Evolutionary conservation across 148 eudicot species (phyloP).

Genomic region (Spergularia marina): DNA sequence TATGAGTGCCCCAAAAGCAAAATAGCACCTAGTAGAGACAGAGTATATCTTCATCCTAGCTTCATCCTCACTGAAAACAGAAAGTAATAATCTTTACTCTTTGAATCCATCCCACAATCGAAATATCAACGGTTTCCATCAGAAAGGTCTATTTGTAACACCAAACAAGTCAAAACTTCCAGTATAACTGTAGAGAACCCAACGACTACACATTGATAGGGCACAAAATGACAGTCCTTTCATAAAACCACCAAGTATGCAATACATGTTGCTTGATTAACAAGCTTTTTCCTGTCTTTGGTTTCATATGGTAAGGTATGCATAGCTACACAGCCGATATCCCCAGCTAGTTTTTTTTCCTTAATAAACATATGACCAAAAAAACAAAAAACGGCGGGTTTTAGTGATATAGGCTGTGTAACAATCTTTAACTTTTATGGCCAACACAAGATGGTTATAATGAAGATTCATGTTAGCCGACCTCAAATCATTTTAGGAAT

Average conservation of each 20-base stretch:
- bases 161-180: background rate
- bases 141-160: background rate
- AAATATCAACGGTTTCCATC: background rate
- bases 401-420: too few species aligned
- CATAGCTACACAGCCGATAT: background rate
- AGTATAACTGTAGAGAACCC: background rate
- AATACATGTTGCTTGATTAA: background rate
- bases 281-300: background rate
- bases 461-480: too few species aligned
- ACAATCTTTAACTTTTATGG: too few species aligned
- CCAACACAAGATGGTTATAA: too few species aligned
- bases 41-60: slow-evolving; percentile 75
- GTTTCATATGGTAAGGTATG: background rate
- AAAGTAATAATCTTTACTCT: background rate
- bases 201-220: background rate
- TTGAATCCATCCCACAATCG: background rate
- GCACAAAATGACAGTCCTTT: background rate
- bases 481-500: too few species aligned
- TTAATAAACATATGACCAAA: too few species aligned
- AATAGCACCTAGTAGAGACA: slow-evolving; percentile 66
- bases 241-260: background rate
- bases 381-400: too few species aligned
- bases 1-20: slow-evolving; percentile 60
- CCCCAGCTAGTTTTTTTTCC: too few species aligned
- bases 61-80: slow-evolving; percentile 51